These are phyloP conservation scores for Aspergillus vadensis DNA, from an alignment of 2,329 filamentous ascomycete genomes.

Conservation along the genomic window DNA sequence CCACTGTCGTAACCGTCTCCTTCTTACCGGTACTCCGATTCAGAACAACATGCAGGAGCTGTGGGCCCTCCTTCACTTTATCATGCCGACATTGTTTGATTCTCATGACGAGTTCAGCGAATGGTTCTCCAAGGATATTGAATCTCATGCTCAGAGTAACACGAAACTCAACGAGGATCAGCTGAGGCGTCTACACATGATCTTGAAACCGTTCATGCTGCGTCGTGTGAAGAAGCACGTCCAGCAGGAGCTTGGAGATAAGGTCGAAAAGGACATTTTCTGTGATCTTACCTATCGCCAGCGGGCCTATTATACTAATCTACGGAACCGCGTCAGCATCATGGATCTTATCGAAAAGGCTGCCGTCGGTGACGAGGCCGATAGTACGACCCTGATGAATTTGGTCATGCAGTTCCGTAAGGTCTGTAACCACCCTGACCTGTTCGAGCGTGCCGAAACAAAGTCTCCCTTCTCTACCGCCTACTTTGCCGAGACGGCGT, in stretches of 20 bases:
- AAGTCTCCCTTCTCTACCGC: conserved; percentile 79
- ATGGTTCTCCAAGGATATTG: conserved; percentile 67
- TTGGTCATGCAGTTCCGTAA: conserved; percentile 99
- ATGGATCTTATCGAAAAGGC: conserved; percentile 99
- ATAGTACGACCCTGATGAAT: conserved; percentile 97
- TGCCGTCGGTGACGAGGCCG: conserved; percentile 88
- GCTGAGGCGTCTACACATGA: conserved; percentile 95
- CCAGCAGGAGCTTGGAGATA: conserved; percentile 97
- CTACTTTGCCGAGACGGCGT: conserved; percentile 93
- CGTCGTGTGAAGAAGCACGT: conserved; percentile 99
- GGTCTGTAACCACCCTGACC: conserved; percentile 96
- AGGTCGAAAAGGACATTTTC: conserved; percentile 95
- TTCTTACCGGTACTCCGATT: conserved; percentile 95
- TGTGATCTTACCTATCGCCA: conserved; percentile 97
- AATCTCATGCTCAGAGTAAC: conserved; percentile 97
- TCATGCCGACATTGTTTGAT: conserved; percentile 97
- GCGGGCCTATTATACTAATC: conserved; percentile 85
- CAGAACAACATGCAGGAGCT: conserved; percentile 99
- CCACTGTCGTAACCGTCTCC: conserved; percentile 89
- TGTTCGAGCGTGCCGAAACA: conserved; percentile 94
- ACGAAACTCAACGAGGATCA: conserved; percentile 99
- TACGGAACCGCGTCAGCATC: conserved; percentile 96
- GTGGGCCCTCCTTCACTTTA: conserved; percentile 97
- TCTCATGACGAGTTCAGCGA: conserved; percentile 56
- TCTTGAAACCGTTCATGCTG: conserved; percentile 98